phyloP scores from a whole-genome alignment of 305 asterid genomes.

The Fraxinus sp. region DNA sequence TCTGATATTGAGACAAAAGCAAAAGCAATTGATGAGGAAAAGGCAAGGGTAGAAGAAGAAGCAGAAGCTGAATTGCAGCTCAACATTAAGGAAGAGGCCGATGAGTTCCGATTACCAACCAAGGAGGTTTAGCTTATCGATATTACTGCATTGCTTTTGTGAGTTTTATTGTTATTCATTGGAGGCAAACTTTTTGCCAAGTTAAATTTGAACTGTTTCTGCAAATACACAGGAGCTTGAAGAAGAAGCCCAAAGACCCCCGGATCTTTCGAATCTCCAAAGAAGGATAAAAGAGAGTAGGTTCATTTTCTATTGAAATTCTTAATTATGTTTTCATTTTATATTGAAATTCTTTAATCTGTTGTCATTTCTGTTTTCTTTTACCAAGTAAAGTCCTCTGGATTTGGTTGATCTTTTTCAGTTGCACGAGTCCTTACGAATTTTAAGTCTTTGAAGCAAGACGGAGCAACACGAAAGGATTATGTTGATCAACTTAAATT shows the following conservation, averaged over 20 bases:
- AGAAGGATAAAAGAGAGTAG: conserved; percentile 86
- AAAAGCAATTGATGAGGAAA: conserved; percentile 52
- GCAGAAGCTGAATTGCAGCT: conserved; percentile 52
- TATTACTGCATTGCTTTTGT: conserved; percentile 1
- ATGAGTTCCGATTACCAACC: conserved; percentile 83
- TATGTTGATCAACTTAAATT: conserved; percentile 66
- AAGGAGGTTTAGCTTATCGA: conserved; percentile 46
- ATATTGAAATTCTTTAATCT: neutral
- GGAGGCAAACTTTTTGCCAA: neutral
- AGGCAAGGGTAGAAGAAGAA: conserved; percentile 44
- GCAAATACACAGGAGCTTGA: conserved; percentile 66
- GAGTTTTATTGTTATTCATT: neutral
- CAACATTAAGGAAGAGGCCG: conserved; percentile 70
- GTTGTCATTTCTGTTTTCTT: conserved; percentile 14
- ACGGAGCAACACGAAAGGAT: conserved; percentile 69
- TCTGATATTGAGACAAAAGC: conserved; percentile 60
- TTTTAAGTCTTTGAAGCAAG: conserved; percentile 69
- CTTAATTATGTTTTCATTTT: neutral
- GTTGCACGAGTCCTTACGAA: conserved; percentile 79
- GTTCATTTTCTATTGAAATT: neutral
- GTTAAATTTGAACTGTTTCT: neutral
- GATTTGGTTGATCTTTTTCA: conserved; percentile 36
- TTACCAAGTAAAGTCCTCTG: neutral
- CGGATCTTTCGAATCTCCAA: conserved; percentile 77
- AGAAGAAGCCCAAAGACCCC: conserved; percentile 78